These are phyloP conservation scores for Ophiostoma ips DNA, from an alignment of 2,329 filamentous ascomycete genomes.

Conservation along the genomic window DNA sequence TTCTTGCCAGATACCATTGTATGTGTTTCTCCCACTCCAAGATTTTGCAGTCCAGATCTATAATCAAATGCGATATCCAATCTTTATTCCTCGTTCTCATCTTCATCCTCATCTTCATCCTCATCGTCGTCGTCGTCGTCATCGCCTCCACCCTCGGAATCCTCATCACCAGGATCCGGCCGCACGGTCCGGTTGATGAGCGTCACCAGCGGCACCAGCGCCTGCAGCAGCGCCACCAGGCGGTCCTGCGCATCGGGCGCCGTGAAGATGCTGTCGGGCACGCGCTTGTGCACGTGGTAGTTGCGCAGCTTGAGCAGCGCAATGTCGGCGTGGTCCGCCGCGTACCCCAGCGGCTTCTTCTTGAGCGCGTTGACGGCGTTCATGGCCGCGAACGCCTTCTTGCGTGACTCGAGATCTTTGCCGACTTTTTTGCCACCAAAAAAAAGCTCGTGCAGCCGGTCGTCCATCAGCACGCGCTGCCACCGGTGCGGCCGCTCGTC, in stretches of 20 bases:
- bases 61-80: too few species aligned
- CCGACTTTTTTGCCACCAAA: too few species aligned
- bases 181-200: constrained; percentile 61
- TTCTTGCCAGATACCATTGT: too few species aligned
- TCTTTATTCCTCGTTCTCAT: too few species aligned
- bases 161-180: constrained; percentile 46
- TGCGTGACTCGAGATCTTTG: constrained; percentile 41
- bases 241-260: constrained; percentile 48
- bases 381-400: constrained; percentile 47
- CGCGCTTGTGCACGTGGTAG: constrained; percentile 56
- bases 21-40: too few species aligned
- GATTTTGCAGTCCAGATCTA: too few species aligned
- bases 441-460: constrained; percentile 45
- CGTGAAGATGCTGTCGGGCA: constrained; percentile 53
- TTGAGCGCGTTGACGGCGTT: constrained; percentile 70
- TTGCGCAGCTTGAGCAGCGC: constrained; percentile 66
- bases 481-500: constrained; percentile 58
- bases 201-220: constrained; percentile 64
- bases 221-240: constrained; percentile 48
- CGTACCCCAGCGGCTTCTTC: constrained; percentile 72
- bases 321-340: constrained; percentile 62
- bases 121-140: constrained; percentile 24
- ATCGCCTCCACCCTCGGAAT: constrained; percentile 26
- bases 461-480: constrained; percentile 50
- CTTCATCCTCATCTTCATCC: neutral